Conservation (phyloP, 176 grass and related monocot genomes). For the Aegilops bicornis region DNA sequence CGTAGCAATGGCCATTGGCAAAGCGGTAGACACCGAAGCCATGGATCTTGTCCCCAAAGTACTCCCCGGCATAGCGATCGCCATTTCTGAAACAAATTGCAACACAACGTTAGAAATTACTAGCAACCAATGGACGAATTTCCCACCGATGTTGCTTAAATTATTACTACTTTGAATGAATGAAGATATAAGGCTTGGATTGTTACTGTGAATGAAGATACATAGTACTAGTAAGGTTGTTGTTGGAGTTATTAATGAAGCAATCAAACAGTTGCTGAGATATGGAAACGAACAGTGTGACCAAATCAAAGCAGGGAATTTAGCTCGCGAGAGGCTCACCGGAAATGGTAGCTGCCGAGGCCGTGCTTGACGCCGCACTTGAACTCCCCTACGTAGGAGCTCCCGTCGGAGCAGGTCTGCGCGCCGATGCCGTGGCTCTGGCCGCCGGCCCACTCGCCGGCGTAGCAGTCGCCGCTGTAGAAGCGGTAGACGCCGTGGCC, state of each 20-base stretch:
- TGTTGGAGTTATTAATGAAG: neutral
- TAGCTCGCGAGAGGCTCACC: constrained; percentile 12
- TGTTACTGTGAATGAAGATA: neutral
- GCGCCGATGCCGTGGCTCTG: constrained; percentile 65
- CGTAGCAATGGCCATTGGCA: constrained; percentile 65
- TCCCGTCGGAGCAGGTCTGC: constrained; percentile 53
- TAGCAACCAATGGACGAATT: neutral
- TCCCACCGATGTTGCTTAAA: neutral
- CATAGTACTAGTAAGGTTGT: neutral
- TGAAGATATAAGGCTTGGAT: neutral
- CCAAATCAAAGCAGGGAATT: neutral
- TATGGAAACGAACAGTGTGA: neutral
- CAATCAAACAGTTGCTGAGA: constrained; percentile 7
- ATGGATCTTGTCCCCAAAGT: constrained; percentile 63
- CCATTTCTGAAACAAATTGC: constrained; percentile 52
- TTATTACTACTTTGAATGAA: neutral
- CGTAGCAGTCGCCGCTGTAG: constrained; percentile 70
- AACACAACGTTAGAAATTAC: neutral
- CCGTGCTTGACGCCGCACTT: constrained; percentile 67
- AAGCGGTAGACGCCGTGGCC: constrained; percentile 59
- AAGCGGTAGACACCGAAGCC: constrained; percentile 64
- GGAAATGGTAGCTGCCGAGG: constrained; percentile 60
- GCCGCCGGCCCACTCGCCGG: constrained; percentile 55
- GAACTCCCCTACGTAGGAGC: constrained; percentile 70
- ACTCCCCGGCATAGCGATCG: constrained; percentile 59